Evolutionary conservation across 352 stramenopile species (phyloP), one percentile per base, ranked within the genome.

Genomic region (Thraustochytrium sp.): DNA sequence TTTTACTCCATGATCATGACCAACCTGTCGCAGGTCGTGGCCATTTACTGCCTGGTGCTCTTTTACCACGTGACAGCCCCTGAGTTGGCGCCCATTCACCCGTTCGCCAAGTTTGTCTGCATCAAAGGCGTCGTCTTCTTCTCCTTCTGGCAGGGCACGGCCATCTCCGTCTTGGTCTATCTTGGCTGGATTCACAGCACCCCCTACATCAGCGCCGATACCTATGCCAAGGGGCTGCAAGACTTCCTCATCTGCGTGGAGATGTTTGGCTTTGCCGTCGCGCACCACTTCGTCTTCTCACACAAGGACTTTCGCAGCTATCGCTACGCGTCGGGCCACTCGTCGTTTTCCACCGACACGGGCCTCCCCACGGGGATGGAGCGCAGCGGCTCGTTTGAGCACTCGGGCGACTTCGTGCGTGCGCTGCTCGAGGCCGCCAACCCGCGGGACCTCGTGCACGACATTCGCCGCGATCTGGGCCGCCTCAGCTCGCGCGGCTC

Each of bases 111-210:
- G 86, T 97, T 98, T 85, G 80, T 97, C 44, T 91, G 91, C 3
- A 96, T 98, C 85, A 98, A 97, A 84, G 91, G 90, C 3, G 94
- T 98, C 74, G 96, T 98, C 48, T 97, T 97, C 87, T 96, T 97
- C 82, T 96, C 92, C 34, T 98, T 94, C 87, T 97, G 94, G 94
- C 94, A 97, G 89, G 93, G 89, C 37, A 87, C 97, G 56, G 88
- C 96, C 85, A 96, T 97, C 86, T 93, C 89, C 55, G 87, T 94
- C 68, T 85, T 97, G 59, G 92, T 96, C 82, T 92, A 92, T 56
- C 84, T 94, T 49, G 93, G 92, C 1, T 86, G 93, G 49, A 96
- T 97, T 85, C 92, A 88, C 54, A 90, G 90, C 11, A 85, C 92
- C 44, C 36, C 34, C 5, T 96, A 90, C 84, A 95, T 90, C 91